These are phyloP conservation scores for Ophiobolus disseminans DNA, from an alignment of 2,329 filamentous ascomycete genomes.

Conservation along the genomic window DNA sequence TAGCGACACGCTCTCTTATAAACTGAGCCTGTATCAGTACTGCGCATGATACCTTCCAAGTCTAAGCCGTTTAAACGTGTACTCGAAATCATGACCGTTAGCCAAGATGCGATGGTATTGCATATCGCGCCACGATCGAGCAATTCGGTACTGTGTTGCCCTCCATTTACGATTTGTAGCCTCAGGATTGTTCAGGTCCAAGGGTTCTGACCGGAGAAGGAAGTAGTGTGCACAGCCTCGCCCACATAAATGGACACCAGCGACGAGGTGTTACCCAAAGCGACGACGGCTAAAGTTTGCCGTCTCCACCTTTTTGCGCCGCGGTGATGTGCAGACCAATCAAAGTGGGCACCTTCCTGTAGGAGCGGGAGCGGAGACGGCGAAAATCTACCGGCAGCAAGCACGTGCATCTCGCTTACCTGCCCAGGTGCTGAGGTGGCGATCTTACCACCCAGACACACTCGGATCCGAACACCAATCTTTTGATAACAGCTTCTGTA, in stretches of 20 bases:
- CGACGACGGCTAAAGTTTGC: no score
- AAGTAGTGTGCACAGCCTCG: constrained; percentile 12
- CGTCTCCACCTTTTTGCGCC: no score
- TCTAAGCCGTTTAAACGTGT: neutral
- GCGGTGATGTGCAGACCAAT: constrained; percentile 17
- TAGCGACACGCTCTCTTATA: constrained; percentile 15
- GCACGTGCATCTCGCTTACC: no score
- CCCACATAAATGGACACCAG: neutral
- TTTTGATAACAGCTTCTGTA: no score
- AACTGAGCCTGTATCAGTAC: neutral
- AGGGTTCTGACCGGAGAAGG: no score
- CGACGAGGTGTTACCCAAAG: neutral
- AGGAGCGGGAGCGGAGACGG: constrained; percentile 18
- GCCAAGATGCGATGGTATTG: constrained; percentile 9
- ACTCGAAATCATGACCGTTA: constrained; percentile 13
- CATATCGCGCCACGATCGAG: constrained; percentile 4
- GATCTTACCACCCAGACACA: no score
- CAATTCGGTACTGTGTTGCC: no score
- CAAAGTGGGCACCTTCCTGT: neutral
- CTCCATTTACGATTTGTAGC: no score
- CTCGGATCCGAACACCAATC: no score
- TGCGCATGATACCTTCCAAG: constrained; percentile 2
- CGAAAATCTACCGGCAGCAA: constrained; percentile 32
- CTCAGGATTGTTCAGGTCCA: no score
- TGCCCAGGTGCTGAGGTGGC: no score